A percentile compares a stretch with the other conserved stretches of the same genome.
These are phyloP conservation scores for Pythium periplocum DNA, from an alignment of 352 stramenopile genomes.

Conservation along the genomic window DNA sequence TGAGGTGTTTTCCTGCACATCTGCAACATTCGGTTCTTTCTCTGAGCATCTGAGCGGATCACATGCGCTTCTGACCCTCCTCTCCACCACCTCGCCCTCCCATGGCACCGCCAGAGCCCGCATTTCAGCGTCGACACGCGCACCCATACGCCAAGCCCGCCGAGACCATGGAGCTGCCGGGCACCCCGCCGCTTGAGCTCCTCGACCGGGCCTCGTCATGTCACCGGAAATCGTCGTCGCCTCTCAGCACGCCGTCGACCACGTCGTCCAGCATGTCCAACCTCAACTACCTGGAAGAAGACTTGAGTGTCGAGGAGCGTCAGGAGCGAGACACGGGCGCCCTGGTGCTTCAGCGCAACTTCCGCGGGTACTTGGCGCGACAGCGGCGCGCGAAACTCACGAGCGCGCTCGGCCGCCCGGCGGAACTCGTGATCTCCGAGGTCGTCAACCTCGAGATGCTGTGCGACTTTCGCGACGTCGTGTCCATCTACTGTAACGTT, in stretches of 20 bases:
- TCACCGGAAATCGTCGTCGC: not conserved
- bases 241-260: not conserved
- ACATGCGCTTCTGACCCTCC: too few species aligned
- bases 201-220: not conserved
- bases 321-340: slow-evolving; percentile 28
- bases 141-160: not conserved
- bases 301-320: slow-evolving; percentile 26
- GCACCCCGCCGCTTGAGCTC: slow-evolving; percentile 44
- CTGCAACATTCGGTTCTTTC: too few species aligned
- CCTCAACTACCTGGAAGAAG: slow-evolving; percentile 13
- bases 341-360: slow-evolving; percentile 25
- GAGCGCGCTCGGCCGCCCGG: slow-evolving; percentile 53
- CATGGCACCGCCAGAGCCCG: too few species aligned
- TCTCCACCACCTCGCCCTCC: too few species aligned
- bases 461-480: slow-evolving; percentile 70
- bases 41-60: too few species aligned
- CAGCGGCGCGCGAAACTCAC: slow-evolving; percentile 17
- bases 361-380: slow-evolving; percentile 31
- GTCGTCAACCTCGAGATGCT: slow-evolving; percentile 60
- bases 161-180: slow-evolving; percentile 35
- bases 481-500: slow-evolving; percentile 66
- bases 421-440: slow-evolving; percentile 45
- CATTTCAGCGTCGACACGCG: too few species aligned
- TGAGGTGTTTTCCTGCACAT: too few species aligned
- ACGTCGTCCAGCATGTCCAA: not conserved